Conservation (phyloP, 2,329 filamentous ascomycete genomes). For the Zopfia rhizophila region DNA sequence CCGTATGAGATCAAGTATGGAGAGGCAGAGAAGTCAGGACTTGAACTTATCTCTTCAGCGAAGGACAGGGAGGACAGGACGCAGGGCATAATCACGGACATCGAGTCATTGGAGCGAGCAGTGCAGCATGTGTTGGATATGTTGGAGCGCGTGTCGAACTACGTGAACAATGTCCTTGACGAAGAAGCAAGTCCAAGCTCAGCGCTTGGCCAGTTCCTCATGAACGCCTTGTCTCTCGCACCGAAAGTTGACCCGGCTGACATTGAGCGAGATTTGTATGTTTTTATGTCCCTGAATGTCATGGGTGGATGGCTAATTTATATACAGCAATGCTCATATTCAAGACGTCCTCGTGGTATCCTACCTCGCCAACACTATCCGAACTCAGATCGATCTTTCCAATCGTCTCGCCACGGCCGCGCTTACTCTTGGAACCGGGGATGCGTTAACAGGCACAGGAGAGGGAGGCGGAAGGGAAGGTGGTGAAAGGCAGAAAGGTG, state of each 20-base stretch:
- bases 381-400: slow-evolving; percentile 97
- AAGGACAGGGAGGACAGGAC: slow-evolving; percentile 81
- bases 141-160: slow-evolving; percentile 89
- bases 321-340: slow-evolving; percentile 89
- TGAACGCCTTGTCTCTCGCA: slow-evolving; percentile 91
- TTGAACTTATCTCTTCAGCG: slow-evolving; percentile 86
- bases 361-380: slow-evolving; percentile 98
- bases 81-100: slow-evolving; percentile 81
- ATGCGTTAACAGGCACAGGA: slow-evolving; percentile 46
- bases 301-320: slow-evolving; percentile 43
- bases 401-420: slow-evolving; percentile 83
- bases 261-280: slow-evolving; percentile 92
- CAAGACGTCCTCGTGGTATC: slow-evolving; percentile 98
- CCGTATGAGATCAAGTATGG: slow-evolving; percentile 93
- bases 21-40: slow-evolving; percentile 78
- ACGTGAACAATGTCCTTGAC: slow-evolving; percentile 92
- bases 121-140: slow-evolving; percentile 89
- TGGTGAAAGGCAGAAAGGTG: slow-evolving; percentile 33
- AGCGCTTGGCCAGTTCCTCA: slow-evolving; percentile 91
- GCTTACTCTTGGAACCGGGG: slow-evolving; percentile 58
- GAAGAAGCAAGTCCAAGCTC: slow-evolving; percentile 91
- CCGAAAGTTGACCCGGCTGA: slow-evolving; percentile 92
- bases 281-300: slow-evolving; percentile 28
- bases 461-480: slow-evolving; percentile 35
- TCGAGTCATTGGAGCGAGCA: slow-evolving; percentile 86